These are phyloP conservation scores for Beauveria rudraprayagi DNA, from an alignment of 2,329 filamentous ascomycete genomes.

Conservation along the genomic window DNA sequence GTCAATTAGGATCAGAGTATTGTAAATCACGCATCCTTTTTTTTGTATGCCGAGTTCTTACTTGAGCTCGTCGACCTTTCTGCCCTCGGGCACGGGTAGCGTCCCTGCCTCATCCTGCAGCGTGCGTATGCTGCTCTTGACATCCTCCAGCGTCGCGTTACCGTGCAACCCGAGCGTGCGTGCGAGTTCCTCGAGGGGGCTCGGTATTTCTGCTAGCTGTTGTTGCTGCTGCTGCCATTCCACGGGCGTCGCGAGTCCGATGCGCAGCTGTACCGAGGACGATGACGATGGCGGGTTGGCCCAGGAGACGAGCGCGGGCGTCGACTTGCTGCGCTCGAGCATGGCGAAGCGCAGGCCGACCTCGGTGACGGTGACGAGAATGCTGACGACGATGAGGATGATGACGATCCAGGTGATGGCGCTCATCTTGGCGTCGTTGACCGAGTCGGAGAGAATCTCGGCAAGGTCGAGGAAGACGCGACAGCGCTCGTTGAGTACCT, in stretches of 20 bases:
- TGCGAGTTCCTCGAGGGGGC: conserved; percentile 29
- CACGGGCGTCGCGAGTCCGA: background rate
- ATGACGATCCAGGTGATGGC: conserved; percentile 98
- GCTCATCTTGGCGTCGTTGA: conserved; percentile 93
- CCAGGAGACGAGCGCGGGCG: background rate
- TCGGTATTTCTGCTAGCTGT: conserved; percentile 5
- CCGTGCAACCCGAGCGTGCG: conserved; percentile 24
- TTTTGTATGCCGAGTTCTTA: background rate
- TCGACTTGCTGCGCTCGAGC: conserved; percentile 32
- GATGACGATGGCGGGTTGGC: background rate
- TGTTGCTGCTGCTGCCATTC: background rate
- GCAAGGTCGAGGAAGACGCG: conserved; percentile 93
- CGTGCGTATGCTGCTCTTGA: conserved; percentile 25
- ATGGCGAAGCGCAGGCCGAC: conserved; percentile 81
- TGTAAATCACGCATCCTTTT: too few relatives aligned
- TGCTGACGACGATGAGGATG: conserved; percentile 81
- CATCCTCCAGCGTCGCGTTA: conserved; percentile 29
- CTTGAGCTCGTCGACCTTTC: conserved; percentile 2
- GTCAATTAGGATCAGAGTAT: too few relatives aligned
- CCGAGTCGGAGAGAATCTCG: conserved; percentile 86
- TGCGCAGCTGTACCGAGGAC: background rate
- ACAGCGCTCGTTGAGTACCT: conserved; percentile 94
- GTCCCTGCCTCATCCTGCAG: conserved; percentile 17
- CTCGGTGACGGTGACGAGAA: conserved; percentile 83
- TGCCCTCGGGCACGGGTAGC: background rate